A percentile compares a stretch with the other conserved stretches of the same genome.
phyloP scores from a whole-genome alignment of 2,329 filamentous ascomycete species.

The Dendrostoma leiphaemia region DNA sequence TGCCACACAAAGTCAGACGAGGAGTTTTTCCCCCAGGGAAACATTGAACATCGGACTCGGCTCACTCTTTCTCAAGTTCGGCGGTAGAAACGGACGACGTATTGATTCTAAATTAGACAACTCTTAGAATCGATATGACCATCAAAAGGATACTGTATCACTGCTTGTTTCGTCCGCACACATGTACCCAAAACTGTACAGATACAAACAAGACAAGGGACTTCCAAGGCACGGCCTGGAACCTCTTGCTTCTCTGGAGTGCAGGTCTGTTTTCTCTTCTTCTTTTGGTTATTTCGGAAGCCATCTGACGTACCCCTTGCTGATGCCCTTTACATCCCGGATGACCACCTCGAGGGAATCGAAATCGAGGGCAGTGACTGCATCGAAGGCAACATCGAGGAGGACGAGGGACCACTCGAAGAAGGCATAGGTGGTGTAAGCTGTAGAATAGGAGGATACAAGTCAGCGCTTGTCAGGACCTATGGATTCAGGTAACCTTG shows the following conservation, averaged over 20 bases:
- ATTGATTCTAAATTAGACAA: conserved; percentile 42
- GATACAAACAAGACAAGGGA: conserved; percentile 9
- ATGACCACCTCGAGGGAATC: conserved; percentile 82
- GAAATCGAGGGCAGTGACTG: conserved; percentile 91
- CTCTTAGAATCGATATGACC: conserved; percentile 36
- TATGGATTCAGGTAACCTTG: too few relatives aligned
- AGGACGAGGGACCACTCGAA: conserved; percentile 96
- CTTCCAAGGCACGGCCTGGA: not conserved
- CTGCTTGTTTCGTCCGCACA: conserved; percentile 6
- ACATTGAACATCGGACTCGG: conserved; percentile 48
- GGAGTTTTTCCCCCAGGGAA: too few relatives aligned
- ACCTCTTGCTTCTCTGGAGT: not conserved
- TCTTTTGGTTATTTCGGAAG: conserved; percentile 88
- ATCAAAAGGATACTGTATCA: conserved; percentile 4
- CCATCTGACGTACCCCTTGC: conserved; percentile 98
- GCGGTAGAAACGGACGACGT: conserved; percentile 44
- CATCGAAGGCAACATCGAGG: conserved; percentile 94
- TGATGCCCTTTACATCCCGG: conserved; percentile 83
- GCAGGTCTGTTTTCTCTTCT: too few relatives aligned
- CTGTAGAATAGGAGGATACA: too few relatives aligned
- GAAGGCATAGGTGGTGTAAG: conserved; percentile 96
- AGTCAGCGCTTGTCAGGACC: conserved; percentile 7
- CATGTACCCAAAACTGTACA: conserved; percentile 19
- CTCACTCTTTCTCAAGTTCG: conserved; percentile 65
- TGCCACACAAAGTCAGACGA: conserved; percentile 34